Percentiles rank a stretch among this genome's conserved stretches.
phyloP scores from a whole-genome alignment of 2,329 filamentous ascomycete species.

The Aspergillus hiratsukae region DNA sequence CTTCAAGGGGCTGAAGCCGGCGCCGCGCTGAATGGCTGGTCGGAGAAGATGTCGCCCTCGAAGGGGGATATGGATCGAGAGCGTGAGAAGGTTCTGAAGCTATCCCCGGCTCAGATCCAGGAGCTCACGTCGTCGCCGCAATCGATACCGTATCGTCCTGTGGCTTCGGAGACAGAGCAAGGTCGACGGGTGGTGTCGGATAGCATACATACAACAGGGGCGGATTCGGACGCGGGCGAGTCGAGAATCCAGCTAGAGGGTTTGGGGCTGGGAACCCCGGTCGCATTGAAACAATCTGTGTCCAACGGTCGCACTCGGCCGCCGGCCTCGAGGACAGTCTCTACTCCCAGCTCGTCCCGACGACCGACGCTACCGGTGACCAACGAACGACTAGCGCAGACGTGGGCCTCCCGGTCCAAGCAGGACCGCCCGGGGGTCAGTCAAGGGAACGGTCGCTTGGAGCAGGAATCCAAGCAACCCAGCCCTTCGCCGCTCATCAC shows the following conservation, averaged over 20 bases:
- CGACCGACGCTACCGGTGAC: constrained; percentile 26
- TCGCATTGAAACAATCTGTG: constrained; percentile 10
- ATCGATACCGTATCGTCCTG: constrained; percentile 48
- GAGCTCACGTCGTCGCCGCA: constrained; percentile 52
- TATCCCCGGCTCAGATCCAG: constrained; percentile 52
- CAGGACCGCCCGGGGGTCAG: constrained; percentile 25
- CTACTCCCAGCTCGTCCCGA: constrained; percentile 32
- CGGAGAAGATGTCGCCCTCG: constrained; percentile 20
- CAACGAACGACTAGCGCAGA: constrained; percentile 30
- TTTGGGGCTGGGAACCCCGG: constrained; percentile 18
- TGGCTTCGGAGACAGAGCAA: constrained; percentile 21
- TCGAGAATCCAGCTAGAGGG: not conserved
- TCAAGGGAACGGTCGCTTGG: constrained; percentile 15
- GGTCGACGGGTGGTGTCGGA: constrained; percentile 22
- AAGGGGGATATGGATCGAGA: constrained; percentile 7
- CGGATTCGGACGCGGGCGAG: constrained; percentile 4
- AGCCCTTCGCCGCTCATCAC: constrained; percentile 21
- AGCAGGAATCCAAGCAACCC: constrained; percentile 31
- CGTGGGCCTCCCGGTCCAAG: constrained; percentile 31
- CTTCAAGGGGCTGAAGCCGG: constrained; percentile 22
- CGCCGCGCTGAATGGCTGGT: constrained; percentile 18
- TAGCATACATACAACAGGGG: constrained; percentile 7
- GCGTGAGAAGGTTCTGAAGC: constrained; percentile 38
- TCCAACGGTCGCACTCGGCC: constrained; percentile 27
- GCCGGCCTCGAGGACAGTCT: constrained; percentile 31